Base-by-base conservation (phyloP, 2,329 filamentous ascomycete genomes). In the Harringtonia aguacate region DNA sequence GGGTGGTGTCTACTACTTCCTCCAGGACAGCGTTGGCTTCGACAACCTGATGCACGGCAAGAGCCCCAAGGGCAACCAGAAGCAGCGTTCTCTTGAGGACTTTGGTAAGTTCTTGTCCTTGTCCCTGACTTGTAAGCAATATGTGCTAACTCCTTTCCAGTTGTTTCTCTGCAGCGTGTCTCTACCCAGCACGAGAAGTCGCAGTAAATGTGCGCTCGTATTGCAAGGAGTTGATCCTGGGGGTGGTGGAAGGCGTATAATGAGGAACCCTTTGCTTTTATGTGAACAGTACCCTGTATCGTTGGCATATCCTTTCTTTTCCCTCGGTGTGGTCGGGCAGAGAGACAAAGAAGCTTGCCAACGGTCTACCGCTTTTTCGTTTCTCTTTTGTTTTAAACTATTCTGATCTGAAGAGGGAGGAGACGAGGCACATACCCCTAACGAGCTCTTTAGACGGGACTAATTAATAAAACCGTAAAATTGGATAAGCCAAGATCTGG, bases 11-110 rank as follows among this genome's bases (percentile, higher is more conserved):
- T 86, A 86, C 68, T 89, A 88, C 70, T 74, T 92, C 57, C 77
- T 94, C 59, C 81, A 90, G 63, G 84, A 84, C 62, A 87, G 80
- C 57, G 66, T 75, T 49, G 81, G 82, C 50, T 94, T 94, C 64
- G 85, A 94, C 67, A 90, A 92, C 70, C 73, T 94, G 51, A 92
- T 94, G 84, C 86, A 94, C 68, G 86, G 86, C 61, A 89, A 89
- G 72, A 84, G 80, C 50, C 78, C 79, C 53, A 87, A 88, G 74
- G 80, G 81, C 64, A 82, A 79, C 67, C 75, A 81, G 66, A 89
- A 86, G 75, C 85, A 90, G 69, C 76, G 86, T 56, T 86, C 81
- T 37, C 74, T 90, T 51, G 87, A 94, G 72, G 86, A 94, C 69
- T 94, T 94, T 58, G 80, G 83, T 87, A 79, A 76, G 81, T 73